Base-by-base conservation (phyloP, 192 early-diverging fungal species). In the Linnemannia exigua region DNA sequence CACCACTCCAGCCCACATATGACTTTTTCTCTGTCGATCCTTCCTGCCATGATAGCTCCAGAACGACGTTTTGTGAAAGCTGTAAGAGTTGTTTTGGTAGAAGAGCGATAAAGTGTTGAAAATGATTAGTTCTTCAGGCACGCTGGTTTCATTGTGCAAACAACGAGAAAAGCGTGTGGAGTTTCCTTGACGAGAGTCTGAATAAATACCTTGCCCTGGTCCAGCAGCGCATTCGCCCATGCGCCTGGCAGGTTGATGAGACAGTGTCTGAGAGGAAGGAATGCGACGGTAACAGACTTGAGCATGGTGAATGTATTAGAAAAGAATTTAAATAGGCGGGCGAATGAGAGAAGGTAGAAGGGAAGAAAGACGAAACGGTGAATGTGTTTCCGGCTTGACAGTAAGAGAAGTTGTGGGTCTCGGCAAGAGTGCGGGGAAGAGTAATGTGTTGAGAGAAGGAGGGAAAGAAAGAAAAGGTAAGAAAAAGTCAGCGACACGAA, bases 191-290 rank as follows among this genome's bases (percentile, higher is more conserved):
- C 31, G 48, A 37, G 35, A 15, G 15, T n/a, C n/a, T n/a, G 20
- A 17, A 15, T 22, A n/a, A 51, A 17, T 90, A 95, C 94, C 89
- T 94, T 94, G 89, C 89, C 90, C 69, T 92, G 91, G 17, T 94
- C 92, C 72, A 93, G 90, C 44, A 97, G 87, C 8, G 95, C 94
- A 52, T 92, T 87, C 20, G 89, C 90, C 96, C 96, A 97, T 22
- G 91, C 89, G 14, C 89, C 72, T 5, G 96, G 96, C 38, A 97
- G 77, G 81, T 95, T 95, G 67, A 95, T 93, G 67, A 95, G 90
- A 84, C 95, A 94, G 14, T 94, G 91, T 9, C 89, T 80, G 61
- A 96, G 77, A 36, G 94, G 92, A 11, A 89, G 85, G 68, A 94
- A 94, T 28, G 89, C 88, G 37, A 96, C 89, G n/a, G 91, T 89